Evolutionary conservation across 2,329 filamentous ascomycete genomes (phyloP).

Genomic region (Cordyceps militaris): DNA sequence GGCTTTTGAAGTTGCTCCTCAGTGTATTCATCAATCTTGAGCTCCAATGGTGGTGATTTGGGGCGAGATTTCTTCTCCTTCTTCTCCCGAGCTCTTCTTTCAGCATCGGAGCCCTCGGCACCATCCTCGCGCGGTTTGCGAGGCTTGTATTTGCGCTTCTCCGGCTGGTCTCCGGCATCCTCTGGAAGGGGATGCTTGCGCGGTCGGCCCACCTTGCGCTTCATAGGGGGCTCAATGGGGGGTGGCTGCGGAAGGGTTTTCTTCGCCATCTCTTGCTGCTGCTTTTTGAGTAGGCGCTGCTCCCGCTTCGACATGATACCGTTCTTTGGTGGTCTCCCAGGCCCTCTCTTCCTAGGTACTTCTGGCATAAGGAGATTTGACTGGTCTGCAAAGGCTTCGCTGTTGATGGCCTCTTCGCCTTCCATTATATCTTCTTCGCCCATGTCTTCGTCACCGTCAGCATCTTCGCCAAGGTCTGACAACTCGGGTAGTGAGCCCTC

Average conservation of each 20-base stretch:
- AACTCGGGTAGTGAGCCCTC: constrained; percentile 35
- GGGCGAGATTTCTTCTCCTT: constrained; percentile 52
- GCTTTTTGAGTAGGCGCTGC: constrained; percentile 55
- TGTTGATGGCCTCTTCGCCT: constrained; percentile 22
- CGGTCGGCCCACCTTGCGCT: constrained; percentile 59
- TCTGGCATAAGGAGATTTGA: constrained; percentile 31
- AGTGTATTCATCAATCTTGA: constrained; percentile 49
- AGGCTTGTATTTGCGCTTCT: constrained; percentile 62
- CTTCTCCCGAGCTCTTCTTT: constrained; percentile 49
- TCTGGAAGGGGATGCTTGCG: constrained; percentile 57
- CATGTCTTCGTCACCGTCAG: constrained; percentile 26
- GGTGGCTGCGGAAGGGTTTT: constrained; percentile 43
- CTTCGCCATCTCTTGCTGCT: constrained; percentile 40
- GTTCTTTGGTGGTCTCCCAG: constrained; percentile 75
- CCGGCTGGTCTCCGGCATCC: constrained; percentile 43
- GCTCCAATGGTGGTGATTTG: constrained; percentile 53
- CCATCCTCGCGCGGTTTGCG: constrained; percentile 52
- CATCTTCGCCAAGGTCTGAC: constrained; percentile 31
- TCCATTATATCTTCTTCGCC: constrained; percentile 23
- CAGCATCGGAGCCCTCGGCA: constrained; percentile 48
- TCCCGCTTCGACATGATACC: constrained; percentile 78
- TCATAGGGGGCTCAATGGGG: constrained; percentile 44
- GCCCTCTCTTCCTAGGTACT: constrained; percentile 62
- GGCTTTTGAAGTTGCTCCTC: constrained; percentile 53
- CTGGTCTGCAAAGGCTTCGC: constrained; percentile 24